Conservation (phyloP, 306 rosid genomes). For the Arachis hypogaea region DNA sequence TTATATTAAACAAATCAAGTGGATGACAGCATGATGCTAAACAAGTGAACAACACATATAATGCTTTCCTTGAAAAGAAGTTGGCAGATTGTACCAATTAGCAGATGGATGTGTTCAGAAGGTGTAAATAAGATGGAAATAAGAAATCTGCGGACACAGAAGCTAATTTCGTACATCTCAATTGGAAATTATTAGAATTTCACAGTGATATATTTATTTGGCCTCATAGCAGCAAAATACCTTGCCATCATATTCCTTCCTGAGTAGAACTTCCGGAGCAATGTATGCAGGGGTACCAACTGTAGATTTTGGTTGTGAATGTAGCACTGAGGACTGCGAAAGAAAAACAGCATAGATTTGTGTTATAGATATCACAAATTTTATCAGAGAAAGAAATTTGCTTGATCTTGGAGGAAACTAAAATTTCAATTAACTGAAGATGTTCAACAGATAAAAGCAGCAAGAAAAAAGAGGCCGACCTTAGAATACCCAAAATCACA, state of each 20-base stretch:
- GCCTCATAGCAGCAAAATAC: slow-evolving; percentile 45
- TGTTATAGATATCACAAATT: slow-evolving; percentile 32
- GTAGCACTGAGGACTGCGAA: slow-evolving; percentile 86
- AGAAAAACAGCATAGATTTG: slow-evolving; percentile 36
- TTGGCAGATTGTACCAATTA: slow-evolving; percentile 1
- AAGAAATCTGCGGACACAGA: too few relatives aligned
- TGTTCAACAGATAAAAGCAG: background rate
- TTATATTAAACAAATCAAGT: background rate
- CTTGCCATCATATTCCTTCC: slow-evolving; percentile 98
- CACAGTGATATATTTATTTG: slow-evolving; percentile 13
- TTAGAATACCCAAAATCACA: slow-evolving; percentile 97
- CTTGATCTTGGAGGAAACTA: slow-evolving; percentile 12
- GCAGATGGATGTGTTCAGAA: background rate
- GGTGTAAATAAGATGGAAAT: too few relatives aligned
- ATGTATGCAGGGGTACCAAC: slow-evolving; percentile 99
- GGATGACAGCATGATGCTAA: background rate
- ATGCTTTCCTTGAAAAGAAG: background rate
- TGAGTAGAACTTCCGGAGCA: slow-evolving; percentile 92
- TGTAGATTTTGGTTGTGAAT: slow-evolving; percentile 97
- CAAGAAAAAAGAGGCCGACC: slow-evolving; percentile 49
- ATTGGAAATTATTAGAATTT: slow-evolving; percentile 12
- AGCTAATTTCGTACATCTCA: background rate
- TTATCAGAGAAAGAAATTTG: background rate
- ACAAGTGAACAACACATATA: slow-evolving; percentile 2
- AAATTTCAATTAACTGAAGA: background rate